These are phyloP conservation scores for Candida succiphila DNA, from an alignment of 805 yeast species.

Conservation along the genomic window DNA sequence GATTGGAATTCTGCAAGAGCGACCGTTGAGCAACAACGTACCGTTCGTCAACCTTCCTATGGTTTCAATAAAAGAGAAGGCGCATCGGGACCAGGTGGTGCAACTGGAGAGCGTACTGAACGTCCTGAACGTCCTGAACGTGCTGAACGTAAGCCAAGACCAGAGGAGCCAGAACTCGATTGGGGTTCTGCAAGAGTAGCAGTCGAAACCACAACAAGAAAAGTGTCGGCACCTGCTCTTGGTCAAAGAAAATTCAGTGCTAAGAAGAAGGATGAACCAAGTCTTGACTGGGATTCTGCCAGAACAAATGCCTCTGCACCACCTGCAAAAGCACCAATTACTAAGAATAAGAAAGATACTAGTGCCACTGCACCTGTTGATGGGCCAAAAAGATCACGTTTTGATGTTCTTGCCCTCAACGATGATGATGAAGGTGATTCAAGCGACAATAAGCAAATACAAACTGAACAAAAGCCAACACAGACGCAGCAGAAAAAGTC, in stretches of 20 bases:
- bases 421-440: slow-evolving; percentile 40
- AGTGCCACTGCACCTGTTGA: too few species aligned
- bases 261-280: slow-evolving; percentile 19
- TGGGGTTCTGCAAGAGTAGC: slow-evolving; percentile 38
- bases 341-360: slow-evolving; percentile 2
- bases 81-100: slow-evolving; percentile 24
- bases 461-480: slow-evolving; percentile 3
- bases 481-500: slow-evolving; percentile 17
- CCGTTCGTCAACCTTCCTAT: neutral
- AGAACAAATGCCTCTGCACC: neutral
- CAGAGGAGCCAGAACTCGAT: slow-evolving; percentile 50
- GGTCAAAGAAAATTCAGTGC: slow-evolving; percentile 12
- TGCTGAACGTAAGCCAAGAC: slow-evolving; percentile 25
- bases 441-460: slow-evolving; percentile 32
- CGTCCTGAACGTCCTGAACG: slow-evolving; percentile 19
- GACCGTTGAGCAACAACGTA: slow-evolving; percentile 10
- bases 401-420: slow-evolving; percentile 40
- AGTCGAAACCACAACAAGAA: slow-evolving; percentile 15
- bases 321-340: neutral
- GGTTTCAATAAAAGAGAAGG: slow-evolving; percentile 31
- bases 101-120: slow-evolving; percentile 8
- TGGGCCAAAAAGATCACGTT: slow-evolving; percentile 32
- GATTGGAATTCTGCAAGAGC: slow-evolving; percentile 35
- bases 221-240: slow-evolving; percentile 22
- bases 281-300: slow-evolving; percentile 30